These are phyloP conservation scores for Naganishia randhawae DNA, from an alignment of 768 basidiomycete species.

Conservation along the genomic window DNA sequence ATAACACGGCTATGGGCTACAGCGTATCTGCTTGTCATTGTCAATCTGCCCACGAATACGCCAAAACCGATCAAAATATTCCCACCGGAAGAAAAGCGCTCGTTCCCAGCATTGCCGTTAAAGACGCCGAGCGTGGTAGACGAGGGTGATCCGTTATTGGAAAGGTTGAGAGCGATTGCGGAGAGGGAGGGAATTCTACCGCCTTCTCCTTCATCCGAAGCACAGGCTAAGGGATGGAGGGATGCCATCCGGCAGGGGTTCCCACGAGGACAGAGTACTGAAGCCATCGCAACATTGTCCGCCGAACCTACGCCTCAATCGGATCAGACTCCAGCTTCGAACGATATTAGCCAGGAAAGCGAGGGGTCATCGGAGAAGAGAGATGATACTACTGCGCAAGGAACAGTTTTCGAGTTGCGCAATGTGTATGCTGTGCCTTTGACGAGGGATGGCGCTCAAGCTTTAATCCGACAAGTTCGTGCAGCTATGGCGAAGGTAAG, in stretches of 20 bases:
- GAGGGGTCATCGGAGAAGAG: no score
- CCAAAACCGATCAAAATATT: constrained; percentile 30
- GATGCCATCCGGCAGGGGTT: background rate
- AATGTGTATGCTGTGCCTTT: constrained; percentile 44
- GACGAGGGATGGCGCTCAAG: constrained; percentile 24
- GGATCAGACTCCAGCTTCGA: background rate
- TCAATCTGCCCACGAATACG: constrained; percentile 28
- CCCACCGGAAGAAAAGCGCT: constrained; percentile 30
- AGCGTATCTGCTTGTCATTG: constrained; percentile 43
- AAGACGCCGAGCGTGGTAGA: constrained; percentile 17
- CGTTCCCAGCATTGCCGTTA: constrained; percentile 24
- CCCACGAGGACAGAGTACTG: background rate
- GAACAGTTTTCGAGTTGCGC: constrained; percentile 35
- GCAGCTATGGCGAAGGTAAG: constrained; percentile 24
- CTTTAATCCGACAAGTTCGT: constrained; percentile 20
- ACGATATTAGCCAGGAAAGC: background rate
- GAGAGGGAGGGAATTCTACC: constrained; percentile 29
- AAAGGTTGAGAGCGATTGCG: constrained; percentile 19
- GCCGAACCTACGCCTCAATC: background rate
- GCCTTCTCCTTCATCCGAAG: constrained; percentile 13
- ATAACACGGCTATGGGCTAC: constrained; percentile 46
- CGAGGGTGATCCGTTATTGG: constrained; percentile 17
- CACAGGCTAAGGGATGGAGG: background rate
- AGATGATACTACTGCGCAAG: background rate
- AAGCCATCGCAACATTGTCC: no score